Base-by-base conservation (phyloP, 805 yeast genomes). In the Candida ortonii region DNA sequence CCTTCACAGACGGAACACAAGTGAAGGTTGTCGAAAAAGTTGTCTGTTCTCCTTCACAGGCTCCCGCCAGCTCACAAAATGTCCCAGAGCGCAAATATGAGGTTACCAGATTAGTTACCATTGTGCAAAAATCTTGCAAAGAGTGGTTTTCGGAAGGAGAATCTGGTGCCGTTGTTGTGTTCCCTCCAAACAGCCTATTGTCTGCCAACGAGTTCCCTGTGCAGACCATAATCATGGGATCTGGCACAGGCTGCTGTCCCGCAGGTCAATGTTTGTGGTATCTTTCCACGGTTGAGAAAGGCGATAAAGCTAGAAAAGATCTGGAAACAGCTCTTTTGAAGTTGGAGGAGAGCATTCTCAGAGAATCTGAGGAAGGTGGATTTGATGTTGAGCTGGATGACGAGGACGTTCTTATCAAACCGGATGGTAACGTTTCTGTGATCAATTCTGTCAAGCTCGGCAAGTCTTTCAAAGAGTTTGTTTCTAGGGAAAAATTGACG, bases 111-210 rank as follows among this genome's bases (percentile, higher is more conserved):
- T 61, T 90, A 57, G 77, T 84, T 5, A 84, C 90, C 8, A 76
- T 87, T 26, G 97, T 89, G 15, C 80, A 82, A 45, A 84, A 84
- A 53, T 83, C 83, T 44, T 90, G 97, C 65, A 73, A 71, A 33
- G 95, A 88, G 64, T 90, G 97, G 97, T 84, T 89, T 65, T 73
- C 78, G 10, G 88, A 84, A 30, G 79, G 78, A 31, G 97, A 90
- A 64, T 71, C 78, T 28, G 81, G 90, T 1, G 84, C 96, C 0
- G 70, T 89, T 21, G 95, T 90, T 19, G 95, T 88, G 1, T 90
- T 93, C 69, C 97, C 98, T 13, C 89, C 95, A 12, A 74, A 76
- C 12, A 78, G 95, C 1, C 68, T 90, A 36, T 72, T 80, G 14
- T 68, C 78, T 11, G 50, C 67, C 32, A 90, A 93, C 57, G 66